Base-by-base conservation (phyloP, 2,329 filamentous ascomycete species). In the Xylaria sp. region DNA sequence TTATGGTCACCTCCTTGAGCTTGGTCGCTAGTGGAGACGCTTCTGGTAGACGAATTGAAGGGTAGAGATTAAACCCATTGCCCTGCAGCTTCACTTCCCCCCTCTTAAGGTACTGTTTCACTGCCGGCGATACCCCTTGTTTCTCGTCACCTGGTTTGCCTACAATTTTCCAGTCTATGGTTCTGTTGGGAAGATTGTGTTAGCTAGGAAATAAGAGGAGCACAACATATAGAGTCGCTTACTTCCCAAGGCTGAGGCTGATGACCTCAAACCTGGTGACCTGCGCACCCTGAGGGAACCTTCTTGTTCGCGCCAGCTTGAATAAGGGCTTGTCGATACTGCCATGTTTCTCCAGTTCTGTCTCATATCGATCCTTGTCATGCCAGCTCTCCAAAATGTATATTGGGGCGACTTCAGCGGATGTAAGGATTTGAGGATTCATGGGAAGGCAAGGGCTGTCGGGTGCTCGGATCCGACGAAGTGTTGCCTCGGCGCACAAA, bases 111-210 rank as follows among this genome's bases (percentile, higher is more conserved):
- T 81, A 74, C 1, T 72, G 48, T 9, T 72, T 61, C 10, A 79
- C 56, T 6, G 58, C 62, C 5, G 70, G 66, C 1, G 78, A 76
- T 5, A 76, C 50, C 23, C 67, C 71, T 28, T 66, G 63, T 23
- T 72, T 69, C 6, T 73, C 67, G 8, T 77, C 67, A 6, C 77
- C 75, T 4, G 77, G 73, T 13, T 76, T 62, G 0, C 79, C 76
- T 31, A 77, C 75, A 2, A 84, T 56, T 3, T 76, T 76, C 82
- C 82, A 84, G 67, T 84, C 82, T 9, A 80, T 70, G 3, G 65
- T 65, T 50, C 81, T 82, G 25, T 13, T 6, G 37, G 39, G 4
- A 57, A 12, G 20, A 34, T 55, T 10, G 25, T 50, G 64, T 78
- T 51, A 77, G 73, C 46, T 37, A 9, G 46, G 65, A 60, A 28